phyloP scores from a whole-genome alignment of 2,329 filamentous ascomycete species.

The Neofusicoccum ribis region DNA sequence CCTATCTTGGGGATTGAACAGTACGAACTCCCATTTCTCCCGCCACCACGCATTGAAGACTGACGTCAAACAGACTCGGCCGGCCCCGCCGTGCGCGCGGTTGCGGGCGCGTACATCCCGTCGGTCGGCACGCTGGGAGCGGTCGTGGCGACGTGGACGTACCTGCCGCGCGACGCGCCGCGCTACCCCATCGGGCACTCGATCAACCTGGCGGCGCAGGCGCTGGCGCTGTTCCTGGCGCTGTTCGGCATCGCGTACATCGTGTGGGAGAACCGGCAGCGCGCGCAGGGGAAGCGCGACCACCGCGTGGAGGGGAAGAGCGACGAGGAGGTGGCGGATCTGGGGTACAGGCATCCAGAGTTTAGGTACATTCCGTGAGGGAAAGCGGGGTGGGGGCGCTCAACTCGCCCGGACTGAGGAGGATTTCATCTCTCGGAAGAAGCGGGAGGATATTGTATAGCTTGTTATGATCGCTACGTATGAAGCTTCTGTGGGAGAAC shows the following conservation, averaged over 20 bases:
- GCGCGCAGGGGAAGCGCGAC: conserved; percentile 51
- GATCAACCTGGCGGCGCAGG: conserved; percentile 58
- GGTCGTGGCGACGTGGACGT: conserved; percentile 54
- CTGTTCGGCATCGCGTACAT: conserved; percentile 55
- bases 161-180: conserved; percentile 46
- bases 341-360: conserved; percentile 57
- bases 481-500: too few relatives aligned
- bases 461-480: too few relatives aligned
- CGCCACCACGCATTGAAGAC: conserved; percentile 55
- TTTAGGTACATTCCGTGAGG: conserved; percentile 54
- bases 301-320: conserved; percentile 51
- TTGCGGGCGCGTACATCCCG: conserved; percentile 55
- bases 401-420: neutral
- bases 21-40: conserved; percentile 36
- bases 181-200: conserved; percentile 44
- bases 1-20: conserved; percentile 61
- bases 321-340: conserved; percentile 47
- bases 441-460: too few relatives aligned
- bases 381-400: neutral
- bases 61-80: conserved; percentile 47
- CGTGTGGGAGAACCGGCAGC: conserved; percentile 53
- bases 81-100: conserved; percentile 57
- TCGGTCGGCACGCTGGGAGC: conserved; percentile 56
- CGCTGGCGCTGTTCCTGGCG: conserved; percentile 47
- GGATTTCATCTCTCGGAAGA: too few relatives aligned